Base-by-base conservation (phyloP, 2,329 filamentous ascomycete genomes). In the Aotearoamyces nothofagi region DNA sequence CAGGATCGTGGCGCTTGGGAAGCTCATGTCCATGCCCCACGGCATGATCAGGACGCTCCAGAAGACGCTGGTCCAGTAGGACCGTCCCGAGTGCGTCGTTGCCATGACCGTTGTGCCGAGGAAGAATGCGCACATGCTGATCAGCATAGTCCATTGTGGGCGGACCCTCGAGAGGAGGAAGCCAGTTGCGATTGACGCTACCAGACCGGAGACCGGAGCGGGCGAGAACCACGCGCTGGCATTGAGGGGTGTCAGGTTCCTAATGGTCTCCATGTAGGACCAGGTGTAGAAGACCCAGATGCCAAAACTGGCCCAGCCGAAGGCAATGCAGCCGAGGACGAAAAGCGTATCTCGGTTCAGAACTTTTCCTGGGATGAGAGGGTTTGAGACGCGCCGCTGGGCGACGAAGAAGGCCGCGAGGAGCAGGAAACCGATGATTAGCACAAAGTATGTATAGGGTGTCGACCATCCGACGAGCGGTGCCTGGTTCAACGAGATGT, bases 1-100 rank as follows among this genome's bases (percentile, higher is more conserved):
- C 16, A 78, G 60, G 9, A 78, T 44, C 0, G 62, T 74, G 0
- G 66, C 69, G 0, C 70, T 65, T 0, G 74, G 73, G 39, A 75
- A 75, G 1, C 59, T 66, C 58, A 76, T 74, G 42, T 78, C 69
- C 63, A 77, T 72, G 2, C 70, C 69, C 40, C 63, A 72, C 0
- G 68, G 63, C 49, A 68, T 67, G 25, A 78, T 41, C 3, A 76
- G 15, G 4, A 68, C 53, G 5, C 58, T 57, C 5, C 72, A 56
- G 42, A 79, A 78, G 0, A 63, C 56, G 36, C 73, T 64, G 11
- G 54, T 55, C 75, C 74, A 79, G 52, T 78, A 79, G 1, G 53
- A 61, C 44, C 77, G 69, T 4, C 58, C 39, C 0, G 60, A 52
- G 0, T 71, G 68, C 2, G 62, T 55, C 1, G 53, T 60, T 4